phyloP scores from a whole-genome alignment of 345 rosid species.

The Dipteronia dyeriana region DNA sequence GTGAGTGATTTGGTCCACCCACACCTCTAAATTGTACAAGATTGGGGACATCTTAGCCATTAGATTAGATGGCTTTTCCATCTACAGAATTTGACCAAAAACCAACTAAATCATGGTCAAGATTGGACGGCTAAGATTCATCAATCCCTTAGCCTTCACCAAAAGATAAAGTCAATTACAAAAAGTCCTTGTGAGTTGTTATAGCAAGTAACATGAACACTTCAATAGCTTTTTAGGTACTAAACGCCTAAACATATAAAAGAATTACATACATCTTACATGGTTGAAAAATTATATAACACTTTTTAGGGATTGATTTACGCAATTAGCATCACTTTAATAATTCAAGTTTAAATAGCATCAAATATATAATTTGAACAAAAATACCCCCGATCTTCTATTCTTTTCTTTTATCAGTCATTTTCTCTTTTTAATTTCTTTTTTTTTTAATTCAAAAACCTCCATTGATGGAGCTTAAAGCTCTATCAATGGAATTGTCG shows the following conservation, averaged over 20 bases:
- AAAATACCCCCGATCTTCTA: too few relatives aligned
- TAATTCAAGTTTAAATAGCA: too few relatives aligned
- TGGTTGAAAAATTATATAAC: too few relatives aligned
- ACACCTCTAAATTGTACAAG: neutral
- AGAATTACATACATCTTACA: too few relatives aligned
- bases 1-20: conserved; percentile 15
- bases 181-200: conserved; percentile 15
- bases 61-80: neutral
- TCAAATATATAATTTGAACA: too few relatives aligned
- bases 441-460: too few relatives aligned
- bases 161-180: neutral
- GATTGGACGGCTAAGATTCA: conserved; percentile 23
- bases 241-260: neutral
- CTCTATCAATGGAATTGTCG: too few relatives aligned
- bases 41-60: neutral
- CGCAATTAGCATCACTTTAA: too few relatives aligned
- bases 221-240: neutral
- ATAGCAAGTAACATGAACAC: conserved; percentile 1
- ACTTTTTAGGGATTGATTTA: too few relatives aligned
- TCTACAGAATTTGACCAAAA: conserved; percentile 21
- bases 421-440: too few relatives aligned
- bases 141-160: neutral
- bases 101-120: conserved; percentile 4
- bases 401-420: too few relatives aligned
- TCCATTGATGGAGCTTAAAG: too few relatives aligned